Percentiles rank a stretch among this genome's conserved stretches.
Conservation (phyloP, 768 basidiomycete species). For the Podaxis sp. region DNA sequence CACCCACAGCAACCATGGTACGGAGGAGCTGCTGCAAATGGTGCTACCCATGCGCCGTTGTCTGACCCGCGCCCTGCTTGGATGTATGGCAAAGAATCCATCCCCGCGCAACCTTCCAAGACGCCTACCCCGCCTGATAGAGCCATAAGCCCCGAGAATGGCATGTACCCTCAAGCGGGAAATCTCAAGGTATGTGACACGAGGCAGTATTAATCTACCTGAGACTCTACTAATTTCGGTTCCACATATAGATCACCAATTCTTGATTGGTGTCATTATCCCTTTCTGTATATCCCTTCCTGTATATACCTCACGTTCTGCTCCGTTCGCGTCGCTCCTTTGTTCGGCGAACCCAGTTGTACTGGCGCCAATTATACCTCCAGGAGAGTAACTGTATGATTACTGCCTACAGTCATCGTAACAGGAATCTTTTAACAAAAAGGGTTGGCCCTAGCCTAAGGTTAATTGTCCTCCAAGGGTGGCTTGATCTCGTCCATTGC, state of each 20-base stretch:
- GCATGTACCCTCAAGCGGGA: background rate
- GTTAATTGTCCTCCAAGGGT: background rate
- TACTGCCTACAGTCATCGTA: background rate
- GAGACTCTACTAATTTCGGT: background rate
- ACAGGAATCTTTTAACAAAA: background rate
- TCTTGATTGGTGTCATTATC: background rate
- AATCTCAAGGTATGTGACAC: constrained; percentile 2
- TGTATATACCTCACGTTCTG: constrained; percentile 8
- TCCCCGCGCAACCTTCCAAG: background rate
- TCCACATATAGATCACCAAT: constrained; percentile 4
- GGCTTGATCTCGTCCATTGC: background rate
- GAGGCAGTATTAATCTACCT: background rate
- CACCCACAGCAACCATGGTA: background rate
- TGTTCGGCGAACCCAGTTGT: constrained; percentile 7
- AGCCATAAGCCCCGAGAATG: background rate
- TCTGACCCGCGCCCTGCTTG: background rate
- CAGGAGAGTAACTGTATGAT: constrained; percentile 8
- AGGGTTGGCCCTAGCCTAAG: background rate
- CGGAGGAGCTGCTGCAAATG: background rate
- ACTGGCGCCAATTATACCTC: constrained; percentile 10
- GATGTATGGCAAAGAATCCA: background rate
- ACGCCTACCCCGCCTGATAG: background rate
- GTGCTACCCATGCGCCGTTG: background rate
- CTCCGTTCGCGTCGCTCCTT: constrained; percentile 4
- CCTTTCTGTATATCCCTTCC: background rate